Percentiles rank a stretch among this genome's conserved stretches.
These are phyloP conservation scores for Nitzschia sp. DNA, from an alignment of 108 stramenopile species.

Conservation along the genomic window DNA sequence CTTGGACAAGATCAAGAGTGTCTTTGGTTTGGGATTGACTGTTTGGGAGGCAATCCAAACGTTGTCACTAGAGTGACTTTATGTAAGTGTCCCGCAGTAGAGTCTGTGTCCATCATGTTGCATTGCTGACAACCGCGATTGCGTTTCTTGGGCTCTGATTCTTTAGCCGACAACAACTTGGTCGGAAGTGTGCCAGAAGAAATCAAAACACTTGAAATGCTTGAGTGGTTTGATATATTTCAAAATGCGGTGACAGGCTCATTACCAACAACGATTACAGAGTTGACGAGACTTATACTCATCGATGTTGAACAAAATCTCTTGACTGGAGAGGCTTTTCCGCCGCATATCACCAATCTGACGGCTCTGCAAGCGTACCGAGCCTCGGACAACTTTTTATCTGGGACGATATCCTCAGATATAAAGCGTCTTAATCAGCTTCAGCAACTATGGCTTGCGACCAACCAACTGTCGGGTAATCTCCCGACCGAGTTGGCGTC, in stretches of 20 bases:
- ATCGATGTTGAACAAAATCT: conserved; percentile 48
- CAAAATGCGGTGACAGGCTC: conserved; percentile 36
- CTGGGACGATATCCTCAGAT: conserved; percentile 39
- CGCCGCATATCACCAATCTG: conserved; percentile 33
- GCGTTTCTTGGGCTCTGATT: too few species aligned
- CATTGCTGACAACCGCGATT: too few species aligned
- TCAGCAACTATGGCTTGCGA: conserved; percentile 37
- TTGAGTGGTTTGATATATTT: conserved; percentile 31
- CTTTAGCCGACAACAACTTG: conserved; percentile 33
- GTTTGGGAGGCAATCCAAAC: conserved; percentile 16
- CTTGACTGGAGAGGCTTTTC: conserved; percentile 45
- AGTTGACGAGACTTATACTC: conserved; percentile 26
- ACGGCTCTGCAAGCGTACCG: conserved; percentile 40
- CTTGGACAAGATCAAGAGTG: conserved; percentile 62
- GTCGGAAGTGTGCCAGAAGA: conserved; percentile 38
- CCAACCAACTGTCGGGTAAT: conserved; percentile 27
- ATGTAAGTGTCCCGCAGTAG: conserved; percentile 24
- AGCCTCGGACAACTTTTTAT: conserved; percentile 51
- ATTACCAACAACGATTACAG: conserved; percentile 27
- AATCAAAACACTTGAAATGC: conserved; percentile 15
- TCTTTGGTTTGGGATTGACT: conserved; percentile 61
- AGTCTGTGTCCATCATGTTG: neutral
- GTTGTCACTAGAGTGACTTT: conserved; percentile 19
- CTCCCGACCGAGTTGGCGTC: conserved; percentile 33
- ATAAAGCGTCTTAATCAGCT: conserved; percentile 24